Evolutionary conservation across 2,329 filamentous ascomycete genomes (phyloP), one percentile per base, ranked within the genome.

Genomic region (Sporothrix globosa): DNA sequence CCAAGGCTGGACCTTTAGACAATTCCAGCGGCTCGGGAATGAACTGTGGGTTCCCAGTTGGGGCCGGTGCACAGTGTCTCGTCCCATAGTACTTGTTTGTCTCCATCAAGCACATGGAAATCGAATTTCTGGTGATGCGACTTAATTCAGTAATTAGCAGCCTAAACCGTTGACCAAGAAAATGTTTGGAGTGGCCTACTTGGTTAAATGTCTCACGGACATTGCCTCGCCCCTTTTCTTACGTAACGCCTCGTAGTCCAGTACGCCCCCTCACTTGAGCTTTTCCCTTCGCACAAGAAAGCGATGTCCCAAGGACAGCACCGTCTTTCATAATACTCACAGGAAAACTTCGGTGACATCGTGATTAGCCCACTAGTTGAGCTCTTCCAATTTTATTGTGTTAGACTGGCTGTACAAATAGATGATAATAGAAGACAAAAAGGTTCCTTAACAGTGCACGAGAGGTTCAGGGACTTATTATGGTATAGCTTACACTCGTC

Each of bases 1-100:
- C 56, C 56, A 61, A 21, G 56, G 56, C 34, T 61, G 56, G 19
- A 61, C 56, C n/a, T 44, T 44, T 34, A n/a, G 56, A 7, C 56
- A 61, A 11, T 61, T 24, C 56, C 56, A 61, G 3, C 34, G 34
- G 5, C 56, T 44, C n/a, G 56, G 56, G n/a, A 44, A 44, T 11
- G 56, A 21, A 21, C 34, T n/a, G 11, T 44, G 56, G 1, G 3
- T 14, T 61, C n/a, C 56, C 56, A 61, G n/a, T 41, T 61, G n/a
- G n/a, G 56, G 11, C 56, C 34, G 14, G n/a, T 11, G 44, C 56
- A 34, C 11, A 44, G n/a, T 41, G n/a, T 39, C 5, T 41, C 34
- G 19, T 44, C 34, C 6, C 56, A n/a, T 4, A 44, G 4, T 4
- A 44, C 34, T 24, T 61, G 56, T 5, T 21, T 14, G 4, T 61